Conservation (phyloP, 345 rosid species). For the Citropsis articulata region DNA sequence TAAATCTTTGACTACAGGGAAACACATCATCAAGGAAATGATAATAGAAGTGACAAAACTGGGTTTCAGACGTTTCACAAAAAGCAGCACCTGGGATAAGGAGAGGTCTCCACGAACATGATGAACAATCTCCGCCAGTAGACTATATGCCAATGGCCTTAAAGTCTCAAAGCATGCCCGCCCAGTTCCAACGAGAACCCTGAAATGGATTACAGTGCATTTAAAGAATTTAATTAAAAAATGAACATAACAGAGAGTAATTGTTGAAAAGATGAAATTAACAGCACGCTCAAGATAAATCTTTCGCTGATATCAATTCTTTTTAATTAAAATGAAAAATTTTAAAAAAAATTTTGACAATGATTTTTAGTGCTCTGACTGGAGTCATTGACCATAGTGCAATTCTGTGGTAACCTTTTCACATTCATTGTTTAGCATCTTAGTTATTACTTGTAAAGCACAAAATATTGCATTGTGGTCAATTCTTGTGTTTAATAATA, state of each 20-base stretch:
- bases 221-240: neutral
- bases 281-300: neutral
- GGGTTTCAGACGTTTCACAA: neutral
- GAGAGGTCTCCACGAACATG: slow-evolving; percentile 93
- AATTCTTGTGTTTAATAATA: neutral
- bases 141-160: slow-evolving; percentile 98
- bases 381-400: neutral
- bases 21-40: neutral
- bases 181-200: slow-evolving; percentile 98
- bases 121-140: slow-evolving; percentile 97
- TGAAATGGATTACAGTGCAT: slow-evolving; percentile 22
- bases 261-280: neutral
- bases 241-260: neutral
- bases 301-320: neutral
- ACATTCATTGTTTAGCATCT: neutral
- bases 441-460: neutral
- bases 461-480: no score
- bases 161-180: slow-evolving; percentile 96
- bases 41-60: neutral
- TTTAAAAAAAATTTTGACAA: neutral
- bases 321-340: neutral
- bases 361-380: neutral
- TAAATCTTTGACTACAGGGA: neutral
- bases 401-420: neutral
- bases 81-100: slow-evolving; percentile 64